Evolutionary conservation across 1,139 yeast species (phyloP).

Genomic region (Pichia sp.): DNA sequence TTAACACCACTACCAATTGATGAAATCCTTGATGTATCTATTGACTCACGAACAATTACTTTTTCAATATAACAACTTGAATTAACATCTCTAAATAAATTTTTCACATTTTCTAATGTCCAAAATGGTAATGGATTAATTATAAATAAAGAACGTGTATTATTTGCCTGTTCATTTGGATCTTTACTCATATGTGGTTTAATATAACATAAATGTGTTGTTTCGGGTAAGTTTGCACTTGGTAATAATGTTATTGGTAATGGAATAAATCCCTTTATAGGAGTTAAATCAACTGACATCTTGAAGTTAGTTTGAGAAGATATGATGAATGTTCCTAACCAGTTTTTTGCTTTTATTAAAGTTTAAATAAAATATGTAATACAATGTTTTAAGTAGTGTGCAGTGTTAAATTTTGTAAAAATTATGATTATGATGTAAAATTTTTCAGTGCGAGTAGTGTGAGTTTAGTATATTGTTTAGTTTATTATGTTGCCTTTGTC

Average conservation of each 20-base stretch:
- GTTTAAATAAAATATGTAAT: background rate
- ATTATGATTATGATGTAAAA: background rate
- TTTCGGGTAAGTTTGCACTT: constrained; percentile 15
- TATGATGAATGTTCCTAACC: too few species aligned
- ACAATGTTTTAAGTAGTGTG: too few species aligned
- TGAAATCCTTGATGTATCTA: constrained; percentile 9
- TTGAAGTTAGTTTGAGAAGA: background rate
- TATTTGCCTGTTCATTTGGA: constrained; percentile 24
- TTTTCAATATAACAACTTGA: constrained; percentile 32
- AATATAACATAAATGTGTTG: constrained; percentile 48
- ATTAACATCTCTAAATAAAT: constrained; percentile 53
- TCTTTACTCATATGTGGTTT: constrained; percentile 51
- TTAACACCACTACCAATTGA: constrained; percentile 20
- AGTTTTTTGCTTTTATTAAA: background rate
- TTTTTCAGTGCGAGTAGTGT: too few species aligned
- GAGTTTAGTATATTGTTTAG: too few species aligned
- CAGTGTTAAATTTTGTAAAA: too few species aligned
- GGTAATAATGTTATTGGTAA: constrained; percentile 41
- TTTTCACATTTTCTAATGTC: constrained; percentile 45
- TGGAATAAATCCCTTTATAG: constrained; percentile 50
- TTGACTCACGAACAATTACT: constrained; percentile 9
- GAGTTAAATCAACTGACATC: background rate
- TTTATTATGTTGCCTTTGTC: too few species aligned
- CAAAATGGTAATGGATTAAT: constrained; percentile 70
- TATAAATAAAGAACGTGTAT: constrained; percentile 52